These are phyloP conservation scores for Setomelanomma holmii DNA, from an alignment of 2,329 filamentous ascomycete genomes.

Conservation along the genomic window DNA sequence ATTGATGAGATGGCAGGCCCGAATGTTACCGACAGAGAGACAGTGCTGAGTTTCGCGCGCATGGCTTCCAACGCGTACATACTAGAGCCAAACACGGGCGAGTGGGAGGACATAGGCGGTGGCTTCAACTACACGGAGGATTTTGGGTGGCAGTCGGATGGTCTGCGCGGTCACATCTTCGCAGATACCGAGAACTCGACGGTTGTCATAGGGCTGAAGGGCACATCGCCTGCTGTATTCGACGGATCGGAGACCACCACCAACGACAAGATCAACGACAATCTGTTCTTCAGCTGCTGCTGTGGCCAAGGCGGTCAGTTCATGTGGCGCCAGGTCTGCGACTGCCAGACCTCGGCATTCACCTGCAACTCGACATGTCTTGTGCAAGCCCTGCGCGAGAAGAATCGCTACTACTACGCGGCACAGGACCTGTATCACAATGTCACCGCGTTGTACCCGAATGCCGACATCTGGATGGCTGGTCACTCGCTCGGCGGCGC, in stretches of 20 bases:
- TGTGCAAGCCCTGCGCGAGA: conserved; percentile 73
- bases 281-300: conserved; percentile 97
- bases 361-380: conserved; percentile 94
- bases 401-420: conserved; percentile 91
- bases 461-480: conserved; percentile 84
- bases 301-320: conserved; percentile 92
- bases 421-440: conserved; percentile 91
- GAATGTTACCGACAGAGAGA: conserved; percentile 84
- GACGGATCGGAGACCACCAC: conserved; percentile 97
- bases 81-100: conserved; percentile 69
- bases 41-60: conserved; percentile 80
- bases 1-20: conserved; percentile 80
- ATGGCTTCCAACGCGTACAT: conserved; percentile 94
- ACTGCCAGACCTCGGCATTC: conserved; percentile 87
- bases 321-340: conserved; percentile 90
- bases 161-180: conserved; percentile 90
- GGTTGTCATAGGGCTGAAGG: conserved; percentile 90
- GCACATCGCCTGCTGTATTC: conserved; percentile 86
- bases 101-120: conserved; percentile 76
- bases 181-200: conserved; percentile 85
- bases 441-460: conserved; percentile 85
- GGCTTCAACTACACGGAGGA: conserved; percentile 85
- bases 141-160: conserved; percentile 92
- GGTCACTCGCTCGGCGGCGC: conserved; percentile 94
- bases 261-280: conserved; percentile 97